These are phyloP conservation scores for Cryptococcus wingfieldii DNA, from an alignment of 1,284 basidiomycete genomes.

Conservation along the genomic window DNA sequence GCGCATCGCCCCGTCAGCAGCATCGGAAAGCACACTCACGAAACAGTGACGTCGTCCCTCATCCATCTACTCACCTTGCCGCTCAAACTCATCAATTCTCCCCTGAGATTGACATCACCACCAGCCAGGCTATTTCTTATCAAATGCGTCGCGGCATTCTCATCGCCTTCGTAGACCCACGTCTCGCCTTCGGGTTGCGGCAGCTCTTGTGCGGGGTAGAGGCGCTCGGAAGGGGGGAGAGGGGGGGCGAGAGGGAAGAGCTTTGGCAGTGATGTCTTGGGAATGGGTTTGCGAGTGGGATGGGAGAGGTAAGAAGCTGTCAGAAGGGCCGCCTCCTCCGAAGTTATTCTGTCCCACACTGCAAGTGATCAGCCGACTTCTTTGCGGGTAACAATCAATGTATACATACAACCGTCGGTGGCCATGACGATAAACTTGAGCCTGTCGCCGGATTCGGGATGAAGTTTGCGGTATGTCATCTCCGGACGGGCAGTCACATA, in stretches of 20 bases:
- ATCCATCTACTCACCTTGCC: slow-evolving; percentile 71
- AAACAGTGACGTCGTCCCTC: slow-evolving; percentile 87
- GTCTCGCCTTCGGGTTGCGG: slow-evolving; percentile 38
- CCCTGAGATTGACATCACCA: slow-evolving; percentile 64
- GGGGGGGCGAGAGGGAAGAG: slow-evolving; percentile 25
- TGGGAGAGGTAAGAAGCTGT: slow-evolving; percentile 78
- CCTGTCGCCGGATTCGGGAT: slow-evolving; percentile 43
- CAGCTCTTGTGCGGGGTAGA: slow-evolving; percentile 41
- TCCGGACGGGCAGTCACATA: slow-evolving; percentile 90
- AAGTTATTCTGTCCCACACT: slow-evolving; percentile 89
- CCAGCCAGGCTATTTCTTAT: slow-evolving; percentile 93
- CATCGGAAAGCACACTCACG: slow-evolving; percentile 55
- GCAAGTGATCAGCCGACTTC: background rate
- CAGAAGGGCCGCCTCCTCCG: slow-evolving; percentile 89
- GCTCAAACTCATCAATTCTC: slow-evolving; percentile 76
- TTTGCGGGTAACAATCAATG: background rate
- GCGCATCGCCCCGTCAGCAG: background rate
- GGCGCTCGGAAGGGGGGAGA: slow-evolving; percentile 21
- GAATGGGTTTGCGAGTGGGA: slow-evolving; percentile 49
- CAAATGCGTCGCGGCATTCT: slow-evolving; percentile 82
- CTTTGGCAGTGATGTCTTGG: slow-evolving; percentile 28
- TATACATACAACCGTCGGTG: slow-evolving; percentile 67
- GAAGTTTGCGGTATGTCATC: slow-evolving; percentile 68
- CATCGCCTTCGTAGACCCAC: slow-evolving; percentile 79
- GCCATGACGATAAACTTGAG: slow-evolving; percentile 78